Percentiles rank a stretch among this genome's conserved stretches.
Evolutionary conservation across 257 asterid genomes (phyloP).

Genomic region (Nicotiana attenuata): DNA sequence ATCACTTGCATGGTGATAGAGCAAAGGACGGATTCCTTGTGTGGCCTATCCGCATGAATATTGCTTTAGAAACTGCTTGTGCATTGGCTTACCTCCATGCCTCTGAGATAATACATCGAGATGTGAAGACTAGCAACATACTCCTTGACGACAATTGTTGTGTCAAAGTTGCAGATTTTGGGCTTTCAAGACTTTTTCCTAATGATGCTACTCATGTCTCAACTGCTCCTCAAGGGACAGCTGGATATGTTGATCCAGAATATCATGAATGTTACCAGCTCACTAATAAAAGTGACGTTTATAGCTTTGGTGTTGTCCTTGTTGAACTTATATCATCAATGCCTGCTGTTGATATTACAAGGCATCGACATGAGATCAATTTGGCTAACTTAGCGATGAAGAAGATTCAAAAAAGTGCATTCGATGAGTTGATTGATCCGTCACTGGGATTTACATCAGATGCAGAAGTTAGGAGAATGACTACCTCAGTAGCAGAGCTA

Average conservation of each 20-base stretch:
- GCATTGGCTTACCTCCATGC: constrained; percentile 72
- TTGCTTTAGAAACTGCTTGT: constrained; percentile 64
- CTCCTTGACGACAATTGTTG: constrained; percentile 49
- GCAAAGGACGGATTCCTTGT: constrained; percentile 34
- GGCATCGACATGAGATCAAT: constrained; percentile 68
- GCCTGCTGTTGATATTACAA: constrained; percentile 66
- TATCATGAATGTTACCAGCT: constrained; percentile 69
- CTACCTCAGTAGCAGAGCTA: constrained; percentile 62
- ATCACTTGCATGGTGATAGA: constrained; percentile 56
- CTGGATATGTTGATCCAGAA: constrained; percentile 82
- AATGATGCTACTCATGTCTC: constrained; percentile 60
- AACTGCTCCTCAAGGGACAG: constrained; percentile 86
- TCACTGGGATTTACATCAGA: constrained; percentile 48
- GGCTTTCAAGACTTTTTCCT: constrained; percentile 65
- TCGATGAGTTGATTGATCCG: constrained; percentile 57
- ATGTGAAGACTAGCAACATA: constrained; percentile 69
- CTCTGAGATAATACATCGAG: constrained; percentile 61
- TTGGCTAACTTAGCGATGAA: constrained; percentile 54
- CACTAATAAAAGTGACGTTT: constrained; percentile 69
- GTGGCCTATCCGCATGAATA: constrained; percentile 58
- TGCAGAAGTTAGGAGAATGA: constrained; percentile 51
- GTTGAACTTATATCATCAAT: constrained; percentile 74
- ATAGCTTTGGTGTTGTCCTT: constrained; percentile 75
- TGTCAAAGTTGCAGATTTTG: constrained; percentile 83
- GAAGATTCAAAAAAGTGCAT: constrained; percentile 54